Conservation (phyloP, 2,329 filamentous ascomycete species). For the Bipolaris sorokiniana region DNA sequence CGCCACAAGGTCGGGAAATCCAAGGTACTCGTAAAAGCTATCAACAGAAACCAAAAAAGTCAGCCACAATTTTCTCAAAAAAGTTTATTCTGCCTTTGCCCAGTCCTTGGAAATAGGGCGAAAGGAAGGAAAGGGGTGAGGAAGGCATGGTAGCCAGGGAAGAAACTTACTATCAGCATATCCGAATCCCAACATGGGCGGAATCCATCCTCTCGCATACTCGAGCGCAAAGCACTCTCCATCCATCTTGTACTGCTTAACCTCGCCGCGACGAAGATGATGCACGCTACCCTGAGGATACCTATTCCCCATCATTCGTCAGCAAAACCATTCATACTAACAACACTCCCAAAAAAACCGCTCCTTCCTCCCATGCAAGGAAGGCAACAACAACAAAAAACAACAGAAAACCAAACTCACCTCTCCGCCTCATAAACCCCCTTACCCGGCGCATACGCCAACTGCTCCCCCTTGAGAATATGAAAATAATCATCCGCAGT, state of each 20-base stretch:
- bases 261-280: constrained; percentile 71
- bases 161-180: constrained; percentile 70
- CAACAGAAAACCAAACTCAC: neutral
- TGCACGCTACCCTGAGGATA: constrained; percentile 74
- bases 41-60: neutral
- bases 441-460: constrained; percentile 68
- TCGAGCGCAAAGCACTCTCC: constrained; percentile 79
- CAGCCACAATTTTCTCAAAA: neutral
- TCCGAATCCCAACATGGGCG: constrained; percentile 89
- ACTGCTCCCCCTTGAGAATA: constrained; percentile 80
- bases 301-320: constrained; percentile 39
- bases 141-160: too few species aligned
- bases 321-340: neutral
- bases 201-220: constrained; percentile 88
- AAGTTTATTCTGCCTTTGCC: neutral
- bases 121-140: neutral
- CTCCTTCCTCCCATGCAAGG: too few species aligned
- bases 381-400: too few species aligned
- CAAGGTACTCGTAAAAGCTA: constrained; percentile 73
- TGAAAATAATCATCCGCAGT: constrained; percentile 95
- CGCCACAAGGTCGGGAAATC: constrained; percentile 85
- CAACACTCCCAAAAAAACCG: neutral
- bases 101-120: neutral
- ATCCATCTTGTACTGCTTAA: constrained; percentile 85
- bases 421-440: constrained; percentile 69